Evolutionary conservation across 495 filamentous ascomycete species (phyloP), one percentile per base, ranked within the genome.

Genomic region (Daldinia loculata): DNA sequence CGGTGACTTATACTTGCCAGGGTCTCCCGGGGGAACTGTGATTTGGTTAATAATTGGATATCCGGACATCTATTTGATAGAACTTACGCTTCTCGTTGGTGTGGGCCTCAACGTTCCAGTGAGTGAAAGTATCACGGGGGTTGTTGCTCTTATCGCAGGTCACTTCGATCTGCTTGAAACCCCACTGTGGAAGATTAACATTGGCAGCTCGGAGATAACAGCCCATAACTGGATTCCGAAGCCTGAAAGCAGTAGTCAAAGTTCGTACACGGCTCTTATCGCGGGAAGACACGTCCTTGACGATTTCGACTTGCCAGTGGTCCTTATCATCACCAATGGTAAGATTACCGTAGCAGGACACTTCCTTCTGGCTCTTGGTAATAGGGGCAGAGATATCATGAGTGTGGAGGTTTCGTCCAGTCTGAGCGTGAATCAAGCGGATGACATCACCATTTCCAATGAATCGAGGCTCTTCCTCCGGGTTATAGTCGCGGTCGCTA

Each of bases 121-220:
- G 95, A 12, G 95, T 98, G 77, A 97, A 98, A 65, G 93, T 87
- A 79, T 99, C 95, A 30, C 89, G 84, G 1, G 93, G 93, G 74
- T 95, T 94, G 82, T 98, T 98, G 70, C 92, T 90, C 84, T 98
- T 98, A 66, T 88, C 87, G 80, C 95, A 99, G 17, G 94, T 97
- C 26, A 94, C 93, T 82, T 99, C 95, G 73, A 98, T 98, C 80
- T 99, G 95, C 84, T 99, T 99, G 87, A 99, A 99, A 66, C 95
- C 95, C 95, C 95, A 99, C 76, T 98, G 95, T 24, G 95, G 95
- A 61, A 99, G 86, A 79, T 98, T 98, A 74, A 94, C 91, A 74
- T 97, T 99, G 69, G 95, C 96, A 61, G 95, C 95, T 61, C 96
- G 89, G 26, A 99, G 86, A 78, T 98, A 99, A 80, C 95, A 99